phyloP scores from a whole-genome alignment of 2,329 filamentous ascomycete genomes.

The Cladophialophora exuberans region DNA sequence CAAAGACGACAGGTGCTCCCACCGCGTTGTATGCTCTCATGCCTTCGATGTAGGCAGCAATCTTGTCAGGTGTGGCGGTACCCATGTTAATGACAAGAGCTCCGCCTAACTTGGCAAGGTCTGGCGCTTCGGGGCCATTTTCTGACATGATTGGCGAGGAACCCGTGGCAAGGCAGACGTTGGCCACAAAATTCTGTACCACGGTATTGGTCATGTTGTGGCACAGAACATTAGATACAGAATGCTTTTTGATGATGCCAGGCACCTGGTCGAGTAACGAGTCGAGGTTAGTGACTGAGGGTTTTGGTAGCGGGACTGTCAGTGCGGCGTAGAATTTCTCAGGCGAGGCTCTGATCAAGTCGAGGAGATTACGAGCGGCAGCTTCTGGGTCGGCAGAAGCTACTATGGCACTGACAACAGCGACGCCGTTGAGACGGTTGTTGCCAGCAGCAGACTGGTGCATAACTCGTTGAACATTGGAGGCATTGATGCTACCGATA shows the following conservation, averaged over 20 bases:
- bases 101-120: constrained; percentile 76
- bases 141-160: constrained; percentile 94
- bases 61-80: constrained; percentile 75
- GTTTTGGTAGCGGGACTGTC: constrained; percentile 35
- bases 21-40: constrained; percentile 78
- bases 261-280: constrained; percentile 43
- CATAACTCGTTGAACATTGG: constrained; percentile 74
- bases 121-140: constrained; percentile 77
- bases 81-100: constrained; percentile 94
- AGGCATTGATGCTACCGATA: constrained; percentile 84
- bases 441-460: constrained; percentile 61
- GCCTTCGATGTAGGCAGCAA: constrained; percentile 73
- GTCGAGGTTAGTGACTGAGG: constrained; percentile 29
- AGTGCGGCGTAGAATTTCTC: constrained; percentile 36
- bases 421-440: constrained; percentile 71
- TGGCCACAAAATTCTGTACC: constrained; percentile 92
- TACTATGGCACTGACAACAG: constrained; percentile 88
- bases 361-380: constrained; percentile 63
- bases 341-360: constrained; percentile 54
- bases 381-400: constrained; percentile 68
- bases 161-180: constrained; percentile 78
- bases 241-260: constrained; percentile 63
- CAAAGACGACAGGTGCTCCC: constrained; percentile 76
- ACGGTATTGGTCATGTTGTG: constrained; percentile 99
- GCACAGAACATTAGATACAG: constrained; percentile 69